Conservation (phyloP, 495 filamentous ascomycete species). For the Penicillium argentinense region DNA sequence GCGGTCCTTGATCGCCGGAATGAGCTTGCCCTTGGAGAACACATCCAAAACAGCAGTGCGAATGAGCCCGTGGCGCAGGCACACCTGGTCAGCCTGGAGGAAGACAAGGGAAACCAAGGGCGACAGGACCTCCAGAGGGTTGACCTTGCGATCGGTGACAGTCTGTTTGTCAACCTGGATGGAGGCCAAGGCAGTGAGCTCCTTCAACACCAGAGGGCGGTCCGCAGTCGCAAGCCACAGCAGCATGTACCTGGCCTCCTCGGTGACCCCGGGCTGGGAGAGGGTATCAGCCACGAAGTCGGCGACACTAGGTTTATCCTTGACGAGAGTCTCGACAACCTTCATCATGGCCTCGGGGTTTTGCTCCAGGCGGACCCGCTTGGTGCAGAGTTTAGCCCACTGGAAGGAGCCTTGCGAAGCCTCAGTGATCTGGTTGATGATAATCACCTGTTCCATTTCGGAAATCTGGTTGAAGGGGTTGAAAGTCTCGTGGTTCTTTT, state of each 20-base stretch:
- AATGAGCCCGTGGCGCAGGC: conserved; percentile 34
- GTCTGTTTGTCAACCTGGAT: conserved; percentile 32
- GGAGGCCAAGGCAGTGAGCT: conserved; percentile 27
- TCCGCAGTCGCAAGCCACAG: conserved; percentile 35
- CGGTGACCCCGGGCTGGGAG: conserved; percentile 20
- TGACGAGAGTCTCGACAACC: conserved; percentile 22
- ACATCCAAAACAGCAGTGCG: conserved; percentile 30
- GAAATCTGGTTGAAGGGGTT: conserved; percentile 15
- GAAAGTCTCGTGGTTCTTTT: conserved; percentile 15
- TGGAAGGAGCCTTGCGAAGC: conserved; percentile 38
- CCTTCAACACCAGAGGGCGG: conserved; percentile 28
- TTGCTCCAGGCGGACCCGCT: conserved; percentile 24
- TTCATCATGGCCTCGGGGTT: conserved; percentile 24
- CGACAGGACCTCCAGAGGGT: conserved; percentile 21
- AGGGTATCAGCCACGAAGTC: conserved; percentile 29
- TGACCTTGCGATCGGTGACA: conserved; percentile 22
- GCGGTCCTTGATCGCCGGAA: conserved; percentile 28
- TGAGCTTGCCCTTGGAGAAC: conserved; percentile 27
- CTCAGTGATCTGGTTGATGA: conserved; percentile 34
- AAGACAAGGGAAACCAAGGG: conserved; percentile 30
- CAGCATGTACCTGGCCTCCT: conserved; percentile 29
- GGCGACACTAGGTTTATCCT: conserved; percentile 21
- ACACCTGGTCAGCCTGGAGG: conserved; percentile 34
- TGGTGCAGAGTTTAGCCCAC: conserved; percentile 39
- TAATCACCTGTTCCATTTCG: conserved; percentile 30